These are phyloP conservation scores for Tuber aestivum DNA, from an alignment of 495 filamentous ascomycete genomes.

Conservation along the genomic window DNA sequence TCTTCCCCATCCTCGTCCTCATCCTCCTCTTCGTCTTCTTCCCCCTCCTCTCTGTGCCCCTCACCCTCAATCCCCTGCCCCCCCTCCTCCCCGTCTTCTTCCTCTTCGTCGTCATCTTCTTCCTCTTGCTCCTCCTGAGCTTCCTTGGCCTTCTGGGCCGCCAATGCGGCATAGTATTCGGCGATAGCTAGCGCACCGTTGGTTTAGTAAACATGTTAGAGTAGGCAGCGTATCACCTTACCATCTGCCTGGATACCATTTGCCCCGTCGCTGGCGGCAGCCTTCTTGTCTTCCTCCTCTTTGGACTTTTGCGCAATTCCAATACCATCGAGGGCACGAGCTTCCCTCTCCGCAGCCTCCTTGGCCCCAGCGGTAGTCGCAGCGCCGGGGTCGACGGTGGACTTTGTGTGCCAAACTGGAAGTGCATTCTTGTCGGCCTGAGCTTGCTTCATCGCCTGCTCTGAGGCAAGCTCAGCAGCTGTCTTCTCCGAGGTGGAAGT, in stretches of 20 bases:
- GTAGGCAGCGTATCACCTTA: constrained; percentile 14
- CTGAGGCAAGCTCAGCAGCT: constrained; percentile 67
- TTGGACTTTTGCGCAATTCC: constrained; percentile 47
- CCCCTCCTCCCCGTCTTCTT: constrained; percentile 43
- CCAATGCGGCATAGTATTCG: constrained; percentile 52
- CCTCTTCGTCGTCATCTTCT: constrained; percentile 50
- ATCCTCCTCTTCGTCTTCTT: constrained; percentile 50
- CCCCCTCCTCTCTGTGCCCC: constrained; percentile 45
- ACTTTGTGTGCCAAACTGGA: constrained; percentile 82
- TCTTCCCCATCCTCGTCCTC: constrained; percentile 52
- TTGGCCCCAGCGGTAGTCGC: constrained; percentile 35
- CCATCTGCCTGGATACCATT: constrained; percentile 41
- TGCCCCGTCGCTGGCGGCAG: constrained; percentile 42
- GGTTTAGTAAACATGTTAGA: constrained; percentile 10
- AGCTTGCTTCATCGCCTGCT: constrained; percentile 64
- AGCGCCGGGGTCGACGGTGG: constrained; percentile 59
- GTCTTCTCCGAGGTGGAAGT: constrained; percentile 67
- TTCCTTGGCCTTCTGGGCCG: constrained; percentile 51
- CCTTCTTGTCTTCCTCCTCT: constrained; percentile 55
- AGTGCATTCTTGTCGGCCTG: constrained; percentile 77
- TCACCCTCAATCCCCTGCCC: constrained; percentile 43
- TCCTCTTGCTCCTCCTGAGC: constrained; percentile 46
- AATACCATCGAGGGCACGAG: constrained; percentile 36
- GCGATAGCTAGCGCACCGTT: constrained; percentile 43
- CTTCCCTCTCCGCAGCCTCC: constrained; percentile 43